Conservation (phyloP, 2,329 filamentous ascomycete genomes). For the Penicillium psychrosexuale region DNA sequence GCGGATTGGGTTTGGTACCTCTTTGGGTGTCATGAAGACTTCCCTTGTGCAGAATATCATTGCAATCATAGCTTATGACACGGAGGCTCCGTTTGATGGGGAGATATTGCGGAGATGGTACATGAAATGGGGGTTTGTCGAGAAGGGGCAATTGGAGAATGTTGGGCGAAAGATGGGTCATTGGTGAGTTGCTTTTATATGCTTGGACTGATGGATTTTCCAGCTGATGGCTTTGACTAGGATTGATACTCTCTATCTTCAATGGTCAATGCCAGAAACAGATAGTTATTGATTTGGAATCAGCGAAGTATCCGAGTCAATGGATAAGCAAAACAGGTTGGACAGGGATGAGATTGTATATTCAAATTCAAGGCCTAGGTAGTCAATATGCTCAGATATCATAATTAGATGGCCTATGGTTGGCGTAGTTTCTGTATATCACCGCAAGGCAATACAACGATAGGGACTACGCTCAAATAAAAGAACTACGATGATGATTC, state of each 20-base stretch:
- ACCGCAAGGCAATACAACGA: too few relatives aligned
- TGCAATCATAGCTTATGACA: conserved; percentile 41
- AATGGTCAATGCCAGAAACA: conserved; percentile 7
- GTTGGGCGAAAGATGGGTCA: conserved; percentile 39
- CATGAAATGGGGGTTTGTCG: conserved; percentile 37
- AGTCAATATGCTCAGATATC: background rate
- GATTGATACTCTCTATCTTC: conserved; percentile 19
- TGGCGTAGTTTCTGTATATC: background rate
- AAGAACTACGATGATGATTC: too few relatives aligned
- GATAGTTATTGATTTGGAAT: background rate
- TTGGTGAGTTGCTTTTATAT: conserved; percentile 25
- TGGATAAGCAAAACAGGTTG: background rate
- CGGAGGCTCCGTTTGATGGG: conserved; percentile 29
- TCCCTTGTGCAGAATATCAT: conserved; percentile 32
- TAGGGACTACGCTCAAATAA: too few relatives aligned
- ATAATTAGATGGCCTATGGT: background rate
- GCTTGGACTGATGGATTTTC: background rate
- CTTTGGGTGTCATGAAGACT: background rate
- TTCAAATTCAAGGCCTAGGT: background rate
- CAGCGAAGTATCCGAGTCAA: background rate
- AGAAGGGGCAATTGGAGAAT: conserved; percentile 38
- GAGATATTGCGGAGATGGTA: conserved; percentile 40
- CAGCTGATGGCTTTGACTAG: conserved; percentile 1
- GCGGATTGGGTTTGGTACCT: conserved; percentile 1
- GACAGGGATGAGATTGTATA: background rate